Evolutionary conservation across 805 yeast species (phyloP).

Genomic region (Wickerhamiella domercqiae): DNA sequence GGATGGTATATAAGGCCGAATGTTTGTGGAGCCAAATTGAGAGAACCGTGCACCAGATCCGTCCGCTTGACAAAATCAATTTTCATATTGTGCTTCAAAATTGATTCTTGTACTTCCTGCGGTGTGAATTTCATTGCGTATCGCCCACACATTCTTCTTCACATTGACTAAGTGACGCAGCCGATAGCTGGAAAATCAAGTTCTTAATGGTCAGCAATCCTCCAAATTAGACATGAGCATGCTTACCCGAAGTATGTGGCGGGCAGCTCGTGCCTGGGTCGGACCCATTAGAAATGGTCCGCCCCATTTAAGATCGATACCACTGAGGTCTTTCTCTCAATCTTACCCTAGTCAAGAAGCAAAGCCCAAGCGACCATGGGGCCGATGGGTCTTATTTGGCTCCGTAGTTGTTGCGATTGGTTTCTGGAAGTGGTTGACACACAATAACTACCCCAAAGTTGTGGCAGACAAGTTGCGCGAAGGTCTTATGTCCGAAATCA

Average conservation of each 20-base stretch:
- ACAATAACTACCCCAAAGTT: constrained; percentile 32
- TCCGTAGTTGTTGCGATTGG: constrained; percentile 11
- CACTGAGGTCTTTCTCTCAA: neutral
- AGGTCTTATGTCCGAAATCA: constrained; percentile 74
- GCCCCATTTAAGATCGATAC: too few relatives aligned
- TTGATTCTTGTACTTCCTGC: neutral
- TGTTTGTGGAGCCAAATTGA: constrained; percentile 13
- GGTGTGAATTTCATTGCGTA: constrained; percentile 8
- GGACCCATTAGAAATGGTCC: too few relatives aligned
- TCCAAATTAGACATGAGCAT: neutral
- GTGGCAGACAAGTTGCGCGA: constrained; percentile 61
- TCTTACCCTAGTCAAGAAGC: neutral
- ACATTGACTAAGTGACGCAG: neutral
- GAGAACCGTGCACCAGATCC: constrained; percentile 2
- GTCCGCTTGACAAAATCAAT: neutral
- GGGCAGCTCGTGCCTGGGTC: neutral
- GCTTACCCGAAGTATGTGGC: neutral
- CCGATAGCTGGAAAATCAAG: neutral
- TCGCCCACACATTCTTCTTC: constrained; percentile 15
- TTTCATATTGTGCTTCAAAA: constrained; percentile 5
- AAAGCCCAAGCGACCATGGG: neutral
- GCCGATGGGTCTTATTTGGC: constrained; percentile 3
- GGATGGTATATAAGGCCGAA: constrained; percentile 3
- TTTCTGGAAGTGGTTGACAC: constrained; percentile 18
- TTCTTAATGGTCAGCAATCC: neutral